These are phyloP conservation scores for Saccharum spontaneum DNA, from an alignment of 176 grass and related monocot genomes.

Conservation along the genomic window DNA sequence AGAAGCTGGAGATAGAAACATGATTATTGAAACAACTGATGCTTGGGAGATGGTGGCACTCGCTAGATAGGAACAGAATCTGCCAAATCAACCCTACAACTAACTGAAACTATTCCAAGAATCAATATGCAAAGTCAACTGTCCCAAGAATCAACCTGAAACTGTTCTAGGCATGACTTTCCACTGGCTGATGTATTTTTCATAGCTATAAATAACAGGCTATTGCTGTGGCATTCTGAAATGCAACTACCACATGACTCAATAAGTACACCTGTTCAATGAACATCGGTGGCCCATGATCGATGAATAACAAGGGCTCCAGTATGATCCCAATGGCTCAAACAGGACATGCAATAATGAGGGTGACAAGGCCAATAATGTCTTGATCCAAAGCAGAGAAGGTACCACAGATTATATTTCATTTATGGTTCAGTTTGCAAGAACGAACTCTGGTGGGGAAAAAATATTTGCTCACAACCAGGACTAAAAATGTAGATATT, in stretches of 20 bases:
- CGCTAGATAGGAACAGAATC: slow-evolving; percentile 2
- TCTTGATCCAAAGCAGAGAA: background rate
- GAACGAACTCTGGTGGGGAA: background rate
- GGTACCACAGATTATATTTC: background rate
- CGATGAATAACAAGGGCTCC: background rate
- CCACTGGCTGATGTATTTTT: background rate
- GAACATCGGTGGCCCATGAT: background rate
- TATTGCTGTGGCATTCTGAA: background rate
- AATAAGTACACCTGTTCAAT: background rate
- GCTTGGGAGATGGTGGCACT: background rate
- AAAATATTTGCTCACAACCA: background rate
- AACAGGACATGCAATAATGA: background rate
- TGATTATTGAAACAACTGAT: background rate
- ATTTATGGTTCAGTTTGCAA: background rate
- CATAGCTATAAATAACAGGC: background rate
- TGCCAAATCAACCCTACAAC: background rate
- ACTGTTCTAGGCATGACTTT: background rate
- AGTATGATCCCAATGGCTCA: background rate
- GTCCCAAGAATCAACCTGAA: background rate
- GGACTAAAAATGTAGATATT: background rate
- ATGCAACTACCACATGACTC: background rate
- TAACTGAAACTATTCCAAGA: background rate
- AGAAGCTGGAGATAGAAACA: slow-evolving; percentile 61
- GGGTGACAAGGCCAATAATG: background rate
- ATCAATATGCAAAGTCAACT: background rate